A percentile compares a stretch with the other conserved stretches of the same genome.
These are phyloP conservation scores for Mytilinidion resinicola DNA, from an alignment of 495 filamentous ascomycete species.

Conservation along the genomic window DNA sequence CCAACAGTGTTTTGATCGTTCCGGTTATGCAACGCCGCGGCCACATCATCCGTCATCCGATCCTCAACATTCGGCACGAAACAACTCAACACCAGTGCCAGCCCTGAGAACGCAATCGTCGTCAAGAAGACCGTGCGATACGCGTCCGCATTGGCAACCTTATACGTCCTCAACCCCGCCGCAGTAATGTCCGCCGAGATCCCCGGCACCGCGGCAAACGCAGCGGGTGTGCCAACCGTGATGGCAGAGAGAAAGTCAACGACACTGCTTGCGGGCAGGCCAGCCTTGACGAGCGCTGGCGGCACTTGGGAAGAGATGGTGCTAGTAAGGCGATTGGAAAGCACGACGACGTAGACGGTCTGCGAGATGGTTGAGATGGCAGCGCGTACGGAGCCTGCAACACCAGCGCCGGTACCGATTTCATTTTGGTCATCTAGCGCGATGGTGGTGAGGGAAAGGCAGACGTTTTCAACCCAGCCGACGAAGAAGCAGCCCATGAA, in stretches of 20 bases:
- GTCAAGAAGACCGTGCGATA: conserved; percentile 21
- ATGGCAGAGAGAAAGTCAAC: conserved; percentile 12
- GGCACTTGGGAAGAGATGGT: conserved; percentile 12
- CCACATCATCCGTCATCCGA: conserved; percentile 6
- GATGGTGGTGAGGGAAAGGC: conserved; percentile 15
- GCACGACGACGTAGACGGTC: conserved; percentile 15
- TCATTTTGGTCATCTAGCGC: conserved; percentile 18
- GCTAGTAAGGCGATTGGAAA: conserved; percentile 13
- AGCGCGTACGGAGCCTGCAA: conserved; percentile 10
- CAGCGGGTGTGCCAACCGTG: conserved; percentile 3
- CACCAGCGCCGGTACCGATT: conserved; percentile 16
- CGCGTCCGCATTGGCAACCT: conserved; percentile 20
- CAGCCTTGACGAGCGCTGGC: conserved; percentile 12
- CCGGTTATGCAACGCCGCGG: conserved; percentile 4
- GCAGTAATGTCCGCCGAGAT: conserved; percentile 13
- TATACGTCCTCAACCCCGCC: conserved; percentile 15
- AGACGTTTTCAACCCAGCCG: conserved; percentile 20
- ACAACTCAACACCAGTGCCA: conserved; percentile 18
- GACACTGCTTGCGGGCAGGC: conserved; percentile 13
- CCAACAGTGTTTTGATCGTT: no score
- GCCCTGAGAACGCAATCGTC: conserved; percentile 21
- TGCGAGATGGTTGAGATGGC: conserved; percentile 11
- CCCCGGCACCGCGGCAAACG: conserved; percentile 17
- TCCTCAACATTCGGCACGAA: conserved; percentile 19
- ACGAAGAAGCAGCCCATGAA: conserved; percentile 16